These are phyloP conservation scores for Endotrypanum monterogeii DNA, from an alignment of 208 protist genomes.

Conservation along the genomic window DNA sequence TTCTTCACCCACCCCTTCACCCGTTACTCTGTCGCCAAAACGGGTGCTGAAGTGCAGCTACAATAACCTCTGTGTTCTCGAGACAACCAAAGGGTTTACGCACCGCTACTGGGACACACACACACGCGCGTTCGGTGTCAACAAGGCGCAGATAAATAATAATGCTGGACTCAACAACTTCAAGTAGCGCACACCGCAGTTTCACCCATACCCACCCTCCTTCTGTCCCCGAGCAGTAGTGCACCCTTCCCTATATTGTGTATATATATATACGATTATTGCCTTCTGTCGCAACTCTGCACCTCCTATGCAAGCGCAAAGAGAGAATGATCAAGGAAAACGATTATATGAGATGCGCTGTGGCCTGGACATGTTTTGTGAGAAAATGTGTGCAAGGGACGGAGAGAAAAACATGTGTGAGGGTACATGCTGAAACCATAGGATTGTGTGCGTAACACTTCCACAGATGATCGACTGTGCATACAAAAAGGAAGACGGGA, in stretches of 20 bases:
- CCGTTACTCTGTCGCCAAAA: neutral
- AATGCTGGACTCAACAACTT: neutral
- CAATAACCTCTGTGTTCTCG: neutral
- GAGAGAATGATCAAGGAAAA: neutral
- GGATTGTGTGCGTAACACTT: neutral
- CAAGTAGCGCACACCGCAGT: neutral
- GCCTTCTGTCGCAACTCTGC: neutral
- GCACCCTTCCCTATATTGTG: neutral
- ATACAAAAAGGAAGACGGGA: neutral
- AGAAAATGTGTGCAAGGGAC: neutral
- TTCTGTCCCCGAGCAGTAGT: neutral
- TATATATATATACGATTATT: neutral
- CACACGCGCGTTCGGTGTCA: too few species aligned
- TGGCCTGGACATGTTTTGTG: too few species aligned
- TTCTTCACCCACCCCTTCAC: too few species aligned
- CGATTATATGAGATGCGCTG: too few species aligned
- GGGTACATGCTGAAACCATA: too few species aligned
- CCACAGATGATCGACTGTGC: neutral
- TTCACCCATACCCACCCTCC: neutral
- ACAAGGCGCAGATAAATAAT: neutral
- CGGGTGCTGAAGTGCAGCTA: neutral
- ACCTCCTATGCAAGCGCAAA: neutral
- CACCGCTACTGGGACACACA: neutral
- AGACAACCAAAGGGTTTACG: neutral
- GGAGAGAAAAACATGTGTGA: neutral